These are phyloP conservation scores for Acmispon strigosus DNA, from an alignment of 306 rosid genomes.

Conservation along the genomic window DNA sequence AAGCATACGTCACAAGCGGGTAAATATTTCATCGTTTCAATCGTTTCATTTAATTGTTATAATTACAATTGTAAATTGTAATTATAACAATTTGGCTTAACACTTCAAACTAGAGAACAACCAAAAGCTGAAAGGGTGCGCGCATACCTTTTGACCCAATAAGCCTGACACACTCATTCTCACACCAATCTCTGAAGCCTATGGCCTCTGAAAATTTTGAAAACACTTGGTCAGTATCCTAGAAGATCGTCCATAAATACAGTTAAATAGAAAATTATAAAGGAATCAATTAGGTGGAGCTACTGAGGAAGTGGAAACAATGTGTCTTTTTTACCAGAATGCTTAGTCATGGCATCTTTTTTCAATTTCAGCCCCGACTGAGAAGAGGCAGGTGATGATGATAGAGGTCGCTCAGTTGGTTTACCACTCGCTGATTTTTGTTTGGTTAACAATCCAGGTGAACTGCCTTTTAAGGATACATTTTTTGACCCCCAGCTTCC, in stretches of 20 bases:
- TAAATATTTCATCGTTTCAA: background rate
- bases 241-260: background rate
- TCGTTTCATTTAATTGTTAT: too few relatives aligned
- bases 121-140: background rate
- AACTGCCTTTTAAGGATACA: conserved; percentile 47
- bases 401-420: conserved; percentile 40
- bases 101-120: background rate
- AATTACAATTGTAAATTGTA: too few relatives aligned
- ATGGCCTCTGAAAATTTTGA: conserved; percentile 62
- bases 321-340: conserved; percentile 45
- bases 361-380: conserved; percentile 54
- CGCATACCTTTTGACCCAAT: conserved; percentile 71
- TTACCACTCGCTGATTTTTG: conserved; percentile 67
- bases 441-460: conserved; percentile 41
- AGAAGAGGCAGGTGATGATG: conserved; percentile 60
- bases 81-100: background rate
- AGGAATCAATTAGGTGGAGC: background rate
- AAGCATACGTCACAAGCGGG: background rate
- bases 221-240: background rate
- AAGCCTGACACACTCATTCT: conserved; percentile 70
- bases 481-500: conserved; percentile 53
- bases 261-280: background rate
- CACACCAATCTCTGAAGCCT: conserved; percentile 88
- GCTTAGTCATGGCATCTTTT: conserved; percentile 66
- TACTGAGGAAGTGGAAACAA: background rate